A percentile compares a stretch with the other conserved stretches of the same genome.
phyloP scores from a whole-genome alignment of 345 rosid species.

The Arabis alpina region DNA sequence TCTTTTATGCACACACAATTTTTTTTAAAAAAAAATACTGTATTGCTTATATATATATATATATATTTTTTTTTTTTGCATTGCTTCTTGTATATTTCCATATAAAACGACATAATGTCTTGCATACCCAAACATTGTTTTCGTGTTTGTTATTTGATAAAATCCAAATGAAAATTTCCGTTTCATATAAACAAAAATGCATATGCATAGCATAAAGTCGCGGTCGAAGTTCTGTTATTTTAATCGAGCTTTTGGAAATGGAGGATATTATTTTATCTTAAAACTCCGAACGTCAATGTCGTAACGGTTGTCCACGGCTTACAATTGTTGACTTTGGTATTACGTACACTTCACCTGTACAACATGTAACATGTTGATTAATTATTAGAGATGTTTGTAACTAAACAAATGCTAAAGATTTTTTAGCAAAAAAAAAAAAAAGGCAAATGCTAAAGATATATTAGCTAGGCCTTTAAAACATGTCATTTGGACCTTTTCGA shows the following conservation, averaged over 20 bases:
- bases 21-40: too few species aligned
- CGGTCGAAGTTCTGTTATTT: background rate
- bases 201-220: background rate
- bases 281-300: slow-evolving; percentile 30
- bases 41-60: too few species aligned
- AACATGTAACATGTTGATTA: slow-evolving; percentile 1
- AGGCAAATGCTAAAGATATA: background rate
- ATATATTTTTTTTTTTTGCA: too few species aligned
- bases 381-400: background rate
- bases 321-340: slow-evolving; percentile 26
- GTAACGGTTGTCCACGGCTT: slow-evolving; percentile 14
- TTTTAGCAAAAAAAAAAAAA: background rate
- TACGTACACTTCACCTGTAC: slow-evolving; percentile 7
- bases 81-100: too few species aligned
- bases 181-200: background rate
- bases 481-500: background rate
- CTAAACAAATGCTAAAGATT: background rate
- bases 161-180: background rate
- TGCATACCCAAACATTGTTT: slow-evolving; percentile 15
- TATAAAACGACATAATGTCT: background rate
- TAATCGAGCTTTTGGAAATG: background rate
- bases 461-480: too few species aligned
- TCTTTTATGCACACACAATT: too few species aligned
- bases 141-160: slow-evolving; percentile 22
- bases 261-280: background rate